These are phyloP conservation scores for Trichoderma aggressivum DNA, from an alignment of 2,329 filamentous ascomycete species.

Conservation along the genomic window DNA sequence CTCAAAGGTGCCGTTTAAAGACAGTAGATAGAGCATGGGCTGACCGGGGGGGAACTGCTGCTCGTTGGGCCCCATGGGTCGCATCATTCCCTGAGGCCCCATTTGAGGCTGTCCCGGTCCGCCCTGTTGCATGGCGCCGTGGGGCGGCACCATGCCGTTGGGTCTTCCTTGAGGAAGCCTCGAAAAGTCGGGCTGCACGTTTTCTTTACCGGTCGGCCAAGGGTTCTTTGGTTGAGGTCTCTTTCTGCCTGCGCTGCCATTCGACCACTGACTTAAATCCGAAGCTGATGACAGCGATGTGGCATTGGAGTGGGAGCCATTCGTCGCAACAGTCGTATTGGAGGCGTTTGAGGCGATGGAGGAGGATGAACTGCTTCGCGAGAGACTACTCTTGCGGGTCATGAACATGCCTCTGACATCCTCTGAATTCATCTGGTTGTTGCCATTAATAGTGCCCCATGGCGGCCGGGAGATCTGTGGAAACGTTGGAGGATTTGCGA, in stretches of 20 bases:
- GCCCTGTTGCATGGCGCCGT: slow-evolving; percentile 35
- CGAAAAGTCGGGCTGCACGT: slow-evolving; percentile 46
- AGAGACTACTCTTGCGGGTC: slow-evolving; percentile 78
- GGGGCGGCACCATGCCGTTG: slow-evolving; percentile 41
- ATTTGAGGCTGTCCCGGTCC: slow-evolving; percentile 34
- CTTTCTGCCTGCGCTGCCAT: slow-evolving; percentile 48
- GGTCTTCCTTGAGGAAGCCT: slow-evolving; percentile 42
- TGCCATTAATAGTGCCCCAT: slow-evolving; percentile 60
- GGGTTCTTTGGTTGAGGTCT: slow-evolving; percentile 48
- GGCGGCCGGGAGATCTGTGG: slow-evolving; percentile 60
- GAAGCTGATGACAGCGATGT: slow-evolving; percentile 45
- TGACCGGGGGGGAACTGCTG: slow-evolving; percentile 59
- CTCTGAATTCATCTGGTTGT: slow-evolving; percentile 73
- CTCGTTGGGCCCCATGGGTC: slow-evolving; percentile 58
- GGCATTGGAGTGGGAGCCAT: slow-evolving; percentile 61
- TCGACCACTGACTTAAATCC: slow-evolving; percentile 51
- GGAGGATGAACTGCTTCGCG: slow-evolving; percentile 87
- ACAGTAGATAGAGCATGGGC: slow-evolving; percentile 79
- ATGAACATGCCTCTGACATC: slow-evolving; percentile 85
- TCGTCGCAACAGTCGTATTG: slow-evolving; percentile 60
- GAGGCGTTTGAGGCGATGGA: slow-evolving; percentile 69
- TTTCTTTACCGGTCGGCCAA: slow-evolving; percentile 49
- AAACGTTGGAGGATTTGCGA: slow-evolving; percentile 63
- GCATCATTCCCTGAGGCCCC: slow-evolving; percentile 51
- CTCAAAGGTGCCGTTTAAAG: slow-evolving; percentile 95